These are phyloP conservation scores for Diaporthe ampelina DNA, from an alignment of 2,329 filamentous ascomycete species.

Conservation along the genomic window DNA sequence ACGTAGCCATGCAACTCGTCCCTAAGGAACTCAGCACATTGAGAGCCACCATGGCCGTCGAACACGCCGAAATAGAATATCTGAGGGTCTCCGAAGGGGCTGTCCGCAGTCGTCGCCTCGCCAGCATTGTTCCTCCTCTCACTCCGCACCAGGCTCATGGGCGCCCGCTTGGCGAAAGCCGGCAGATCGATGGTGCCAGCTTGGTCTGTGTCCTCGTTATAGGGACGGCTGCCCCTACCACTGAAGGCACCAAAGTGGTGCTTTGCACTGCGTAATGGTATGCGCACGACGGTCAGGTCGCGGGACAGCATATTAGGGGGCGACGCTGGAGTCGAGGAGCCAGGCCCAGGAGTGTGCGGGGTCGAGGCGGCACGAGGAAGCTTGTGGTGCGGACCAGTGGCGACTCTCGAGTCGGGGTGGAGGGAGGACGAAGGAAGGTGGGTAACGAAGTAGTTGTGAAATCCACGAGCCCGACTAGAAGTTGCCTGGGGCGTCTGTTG, in stretches of 20 bases:
- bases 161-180: slow-evolving; percentile 88
- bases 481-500: slow-evolving; percentile 28
- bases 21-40: slow-evolving; percentile 89
- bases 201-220: slow-evolving; percentile 96
- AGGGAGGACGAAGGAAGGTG: slow-evolving; percentile 94
- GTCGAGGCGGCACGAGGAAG: slow-evolving; percentile 87
- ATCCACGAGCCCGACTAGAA: slow-evolving; percentile 60
- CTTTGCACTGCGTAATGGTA: slow-evolving; percentile 92
- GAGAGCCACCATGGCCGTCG: slow-evolving; percentile 91
- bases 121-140: slow-evolving; percentile 62
- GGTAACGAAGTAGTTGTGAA: slow-evolving; percentile 98
- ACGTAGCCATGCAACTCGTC: slow-evolving; percentile 91
- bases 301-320: slow-evolving; percentile 72
- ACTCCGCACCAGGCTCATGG: slow-evolving; percentile 69
- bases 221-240: slow-evolving; percentile 84
- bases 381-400: slow-evolving; percentile 80
- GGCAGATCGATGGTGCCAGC: slow-evolving; percentile 94
- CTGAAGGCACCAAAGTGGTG: slow-evolving; percentile 91
- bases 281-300: slow-evolving; percentile 93
- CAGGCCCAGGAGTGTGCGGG: slow-evolving; percentile 74
- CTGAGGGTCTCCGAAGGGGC: slow-evolving; percentile 89
- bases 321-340: slow-evolving; percentile 70
- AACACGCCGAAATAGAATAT: slow-evolving; percentile 98
- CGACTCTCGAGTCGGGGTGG: slow-evolving; percentile 83
- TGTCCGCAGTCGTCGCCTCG: slow-evolving; percentile 79